phyloP scores from a whole-genome alignment of 768 basidiomycete species.

The Trametes coccinea region DNA sequence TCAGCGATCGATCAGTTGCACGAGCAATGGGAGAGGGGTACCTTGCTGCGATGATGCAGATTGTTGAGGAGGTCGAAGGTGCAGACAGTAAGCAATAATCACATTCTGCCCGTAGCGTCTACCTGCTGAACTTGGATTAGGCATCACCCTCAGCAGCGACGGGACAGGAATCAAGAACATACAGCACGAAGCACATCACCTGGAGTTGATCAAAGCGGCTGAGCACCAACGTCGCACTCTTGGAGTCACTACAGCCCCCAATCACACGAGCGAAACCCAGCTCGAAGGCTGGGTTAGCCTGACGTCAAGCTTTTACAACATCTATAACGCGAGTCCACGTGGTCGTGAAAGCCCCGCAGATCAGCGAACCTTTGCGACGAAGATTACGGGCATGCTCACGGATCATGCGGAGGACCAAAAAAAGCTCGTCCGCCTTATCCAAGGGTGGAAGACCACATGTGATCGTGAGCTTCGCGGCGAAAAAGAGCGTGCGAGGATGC shows the following conservation, averaged over 20 bases:
- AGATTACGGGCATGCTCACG: conserved; percentile 25
- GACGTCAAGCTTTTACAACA: conserved; percentile 12
- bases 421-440: conserved; percentile 22
- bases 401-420: conserved; percentile 37
- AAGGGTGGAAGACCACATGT: conserved; percentile 7
- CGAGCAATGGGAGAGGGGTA: background rate
- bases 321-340: conserved; percentile 26
- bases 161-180: conserved; percentile 6
- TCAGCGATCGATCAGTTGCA: background rate
- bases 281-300: conserved; percentile 24
- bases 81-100: background rate
- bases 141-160: conserved; percentile 8
- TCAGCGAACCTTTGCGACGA: conserved; percentile 19
- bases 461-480: background rate
- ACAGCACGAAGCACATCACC: background rate
- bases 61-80: background rate
- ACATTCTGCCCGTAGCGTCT: no score
- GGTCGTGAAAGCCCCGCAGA: conserved; percentile 12
- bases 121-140: background rate
- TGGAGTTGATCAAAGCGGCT: background rate
- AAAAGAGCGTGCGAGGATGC: background rate
- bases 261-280: conserved; percentile 33
- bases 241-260: conserved; percentile 21
- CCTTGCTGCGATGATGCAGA: background rate
- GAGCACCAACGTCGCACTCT: conserved; percentile 14